Percentiles rank a stretch among this genome's conserved stretches.
Conservation (phyloP, 768 basidiomycete genomes). For the Pisolithus orientalis region DNA sequence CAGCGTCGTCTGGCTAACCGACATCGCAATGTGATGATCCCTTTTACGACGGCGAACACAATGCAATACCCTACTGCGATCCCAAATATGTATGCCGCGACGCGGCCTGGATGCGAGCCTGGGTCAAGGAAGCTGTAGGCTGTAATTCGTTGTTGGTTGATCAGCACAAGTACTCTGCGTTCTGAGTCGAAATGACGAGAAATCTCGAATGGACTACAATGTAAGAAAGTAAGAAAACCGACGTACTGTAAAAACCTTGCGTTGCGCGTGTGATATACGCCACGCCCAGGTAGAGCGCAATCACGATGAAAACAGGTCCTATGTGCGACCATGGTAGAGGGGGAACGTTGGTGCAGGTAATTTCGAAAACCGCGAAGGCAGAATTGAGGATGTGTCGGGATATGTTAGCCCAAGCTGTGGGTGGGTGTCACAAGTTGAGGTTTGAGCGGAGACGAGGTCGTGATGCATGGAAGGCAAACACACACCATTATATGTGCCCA, state of each 20-base stretch:
- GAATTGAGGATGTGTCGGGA: conserved; percentile 59
- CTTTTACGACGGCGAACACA: conserved; percentile 45
- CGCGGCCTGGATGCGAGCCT: conserved; percentile 27
- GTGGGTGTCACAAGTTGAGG: background rate
- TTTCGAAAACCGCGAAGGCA: conserved; percentile 50
- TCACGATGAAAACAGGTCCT: conserved; percentile 39
- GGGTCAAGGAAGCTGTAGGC: conserved; percentile 68
- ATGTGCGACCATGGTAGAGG: conserved; percentile 50
- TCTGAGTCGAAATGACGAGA: no score
- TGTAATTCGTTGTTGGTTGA: conserved; percentile 19
- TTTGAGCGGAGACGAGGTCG: background rate
- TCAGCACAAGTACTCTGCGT: no score
- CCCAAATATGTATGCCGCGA: conserved; percentile 60
- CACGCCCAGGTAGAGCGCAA: conserved; percentile 54
- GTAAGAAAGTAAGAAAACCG: conserved; percentile 1
- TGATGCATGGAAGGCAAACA: conserved; percentile 1
- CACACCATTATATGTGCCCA: conserved; percentile 33
- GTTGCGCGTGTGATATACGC: conserved; percentile 61
- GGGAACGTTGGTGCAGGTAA: conserved; percentile 45
- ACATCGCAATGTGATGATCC: conserved; percentile 33
- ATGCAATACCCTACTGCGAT: conserved; percentile 47
- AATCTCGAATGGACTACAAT: no score
- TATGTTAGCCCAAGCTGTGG: conserved; percentile 51
- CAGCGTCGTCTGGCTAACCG: conserved; percentile 19
- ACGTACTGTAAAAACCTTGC: conserved; percentile 61